Evolutionary conservation across 148 eudicot genomes (phyloP), one percentile per base, ranked within the genome.

Genomic region (Salicornia ramosissima): DNA sequence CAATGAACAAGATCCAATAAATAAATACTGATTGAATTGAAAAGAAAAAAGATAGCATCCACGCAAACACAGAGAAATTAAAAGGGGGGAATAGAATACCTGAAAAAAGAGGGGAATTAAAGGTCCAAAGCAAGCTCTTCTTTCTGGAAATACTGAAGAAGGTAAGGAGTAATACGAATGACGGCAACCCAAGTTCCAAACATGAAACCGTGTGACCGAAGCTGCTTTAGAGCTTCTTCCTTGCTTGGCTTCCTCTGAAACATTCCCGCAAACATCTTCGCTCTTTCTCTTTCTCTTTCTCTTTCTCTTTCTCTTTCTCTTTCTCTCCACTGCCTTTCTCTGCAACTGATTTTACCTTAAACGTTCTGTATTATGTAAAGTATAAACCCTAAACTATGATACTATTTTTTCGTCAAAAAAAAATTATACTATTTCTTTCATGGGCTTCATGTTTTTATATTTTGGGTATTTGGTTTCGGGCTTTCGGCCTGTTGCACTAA

Each of bases 251-350:
- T 90, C 52, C 76, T 75, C 69, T 78, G 73, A 30, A 90, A 86
- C 95, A 90, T 81, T 25, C 88, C 86, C 0, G 88, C 81, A 78
- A 93, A 90, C 98, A 93, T 90, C 71, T 61, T 89, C 15, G 65
- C 64, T n/a, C n/a, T n/a, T 73, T 16, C n/a, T 29, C 8, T 39
- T 5, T 22, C 15, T 36, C 49, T 71, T 29, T 19, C 42, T 58
- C 28, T 39, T 19, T 43, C 66, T 19, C 50, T 57, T 63, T n/a
- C n/a, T n/a, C n/a, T n/a, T 30, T 29, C 33, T 40, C 22, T 22
- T 49, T 64, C 68, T 68, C 21, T n/a, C n/a, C n/a, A n/a, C n/a
- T n/a, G n/a, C n/a, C n/a, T n/a, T n/a, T n/a, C n/a, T 33, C 56
- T 49, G n/a, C n/a, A n/a, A n/a, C n/a, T n/a, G n/a, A n/a, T 29